These are phyloP conservation scores for Irpex sp. DNA, from an alignment of 1,284 basidiomycete genomes.

Conservation along the genomic window DNA sequence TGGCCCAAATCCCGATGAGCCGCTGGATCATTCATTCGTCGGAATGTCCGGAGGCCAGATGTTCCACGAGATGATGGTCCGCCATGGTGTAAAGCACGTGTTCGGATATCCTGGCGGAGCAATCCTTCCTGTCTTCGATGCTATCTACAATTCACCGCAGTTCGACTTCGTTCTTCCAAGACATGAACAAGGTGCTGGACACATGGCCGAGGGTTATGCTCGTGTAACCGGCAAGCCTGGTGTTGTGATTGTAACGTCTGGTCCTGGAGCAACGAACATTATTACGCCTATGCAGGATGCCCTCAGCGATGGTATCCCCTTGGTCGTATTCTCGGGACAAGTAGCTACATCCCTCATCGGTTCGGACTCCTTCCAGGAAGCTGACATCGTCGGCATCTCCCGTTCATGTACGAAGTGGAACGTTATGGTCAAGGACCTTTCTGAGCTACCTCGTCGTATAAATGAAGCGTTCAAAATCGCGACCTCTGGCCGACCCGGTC, in stretches of 20 bases:
- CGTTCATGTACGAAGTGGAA: conserved; percentile 99
- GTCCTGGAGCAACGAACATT: conserved; percentile 97
- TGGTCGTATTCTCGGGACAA: conserved; percentile 96
- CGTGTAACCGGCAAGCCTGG: conserved; percentile 97
- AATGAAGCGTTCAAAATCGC: conserved; percentile 99
- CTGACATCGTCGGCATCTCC: conserved; percentile 95
- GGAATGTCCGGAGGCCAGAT: conserved; percentile 96
- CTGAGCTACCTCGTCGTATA: conserved; percentile 92
- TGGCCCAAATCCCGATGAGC: conserved; percentile 43
- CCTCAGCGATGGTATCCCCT: conserved; percentile 89
- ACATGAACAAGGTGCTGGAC: conserved; percentile 97
- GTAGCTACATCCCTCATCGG: conserved; percentile 98
- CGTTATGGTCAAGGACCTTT: conserved; percentile 98
- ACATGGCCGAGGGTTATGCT: conserved; percentile 99
- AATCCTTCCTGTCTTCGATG: conserved; percentile 98
- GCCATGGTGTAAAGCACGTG: conserved; percentile 94
- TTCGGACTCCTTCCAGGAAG: conserved; percentile 98
- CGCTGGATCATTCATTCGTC: conserved; percentile 79
- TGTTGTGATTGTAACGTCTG: conserved; percentile 96
- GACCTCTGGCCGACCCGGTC: conserved; percentile 93
- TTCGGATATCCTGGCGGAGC: conserved; percentile 99
- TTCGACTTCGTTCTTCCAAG: conserved; percentile 96
- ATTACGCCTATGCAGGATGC: conserved; percentile 99
- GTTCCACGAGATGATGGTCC: conserved; percentile 99
- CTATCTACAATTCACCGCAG: conserved; percentile 94